Evolutionary conservation across 306 rosid genomes (phyloP).

Genomic region (Inga leiocalycina): DNA sequence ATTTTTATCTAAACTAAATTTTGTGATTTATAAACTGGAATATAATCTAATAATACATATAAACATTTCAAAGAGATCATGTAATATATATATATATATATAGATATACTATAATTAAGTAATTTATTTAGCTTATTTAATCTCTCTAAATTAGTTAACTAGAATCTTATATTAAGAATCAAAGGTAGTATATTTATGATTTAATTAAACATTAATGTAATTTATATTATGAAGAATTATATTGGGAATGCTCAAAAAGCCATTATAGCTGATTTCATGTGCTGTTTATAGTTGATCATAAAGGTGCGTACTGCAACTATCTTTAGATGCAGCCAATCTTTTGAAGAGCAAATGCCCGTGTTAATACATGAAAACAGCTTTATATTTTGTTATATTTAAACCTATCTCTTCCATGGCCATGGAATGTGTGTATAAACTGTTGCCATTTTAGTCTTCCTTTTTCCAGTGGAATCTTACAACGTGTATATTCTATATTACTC

Average conservation of each 20-base stretch:
- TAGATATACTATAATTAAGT: too few species aligned
- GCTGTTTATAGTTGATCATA: not conserved
- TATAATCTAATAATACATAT: too few species aligned
- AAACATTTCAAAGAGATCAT: too few species aligned
- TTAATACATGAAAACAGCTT: not conserved
- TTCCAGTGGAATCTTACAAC: not conserved
- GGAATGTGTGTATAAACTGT: not conserved
- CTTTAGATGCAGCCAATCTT: not conserved
- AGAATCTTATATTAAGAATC: too few species aligned
- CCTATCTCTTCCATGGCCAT: not conserved
- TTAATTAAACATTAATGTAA: not conserved
- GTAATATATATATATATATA: too few species aligned
- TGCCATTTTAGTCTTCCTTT: not conserved
- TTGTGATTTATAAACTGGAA: too few species aligned
- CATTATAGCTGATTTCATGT: not conserved
- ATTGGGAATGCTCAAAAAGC: not conserved
- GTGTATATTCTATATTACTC: not conserved
- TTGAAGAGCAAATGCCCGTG: not conserved
- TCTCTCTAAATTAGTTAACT: too few species aligned
- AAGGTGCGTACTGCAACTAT: not conserved
- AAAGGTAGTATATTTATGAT: not conserved
- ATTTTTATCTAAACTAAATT: too few species aligned
- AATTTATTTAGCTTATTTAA: too few species aligned
- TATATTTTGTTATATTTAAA: not conserved
- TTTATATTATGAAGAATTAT: not conserved